A percentile compares a stretch with the other conserved stretches of the same genome.
Evolutionary conservation across 177 flowering plant genomes (phyloP).

Genomic region (Vitis hybrid): DNA sequence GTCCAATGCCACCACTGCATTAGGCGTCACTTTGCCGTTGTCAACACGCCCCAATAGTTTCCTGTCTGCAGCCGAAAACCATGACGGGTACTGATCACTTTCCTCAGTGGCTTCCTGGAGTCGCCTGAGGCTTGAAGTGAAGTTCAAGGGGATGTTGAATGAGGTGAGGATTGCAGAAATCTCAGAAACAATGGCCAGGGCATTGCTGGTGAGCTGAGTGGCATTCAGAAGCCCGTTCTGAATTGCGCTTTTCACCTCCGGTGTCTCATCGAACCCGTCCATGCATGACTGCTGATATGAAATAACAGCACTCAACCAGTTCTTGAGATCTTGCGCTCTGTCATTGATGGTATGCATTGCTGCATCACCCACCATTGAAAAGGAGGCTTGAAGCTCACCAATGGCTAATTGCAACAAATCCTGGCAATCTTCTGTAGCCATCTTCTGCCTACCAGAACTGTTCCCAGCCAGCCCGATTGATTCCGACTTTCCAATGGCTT

Average conservation of each 20-base stretch:
- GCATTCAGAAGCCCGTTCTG: slow-evolving; percentile 26
- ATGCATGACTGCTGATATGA: slow-evolving; percentile 36
- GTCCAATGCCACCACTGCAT: slow-evolving; percentile 58
- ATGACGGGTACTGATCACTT: slow-evolving; percentile 24
- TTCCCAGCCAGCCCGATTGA: slow-evolving; percentile 7
- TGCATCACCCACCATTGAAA: slow-evolving; percentile 23
- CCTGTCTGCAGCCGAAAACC: slow-evolving; percentile 32
- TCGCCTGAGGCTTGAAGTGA: slow-evolving; percentile 4
- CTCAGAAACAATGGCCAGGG: slow-evolving; percentile 37
- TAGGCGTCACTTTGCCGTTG: slow-evolving; percentile 19
- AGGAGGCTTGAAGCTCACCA: slow-evolving; percentile 27
- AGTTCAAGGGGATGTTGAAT: slow-evolving; percentile 21
- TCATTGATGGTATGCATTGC: slow-evolving; percentile 19
- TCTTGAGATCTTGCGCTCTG: slow-evolving; percentile 27
- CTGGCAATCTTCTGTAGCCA: slow-evolving; percentile 35
- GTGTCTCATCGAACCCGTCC: slow-evolving; percentile 23
- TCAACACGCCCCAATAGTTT: slow-evolving; percentile 25
- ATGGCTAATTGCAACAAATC: slow-evolving; percentile 26
- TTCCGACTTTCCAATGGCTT: slow-evolving; percentile 3
- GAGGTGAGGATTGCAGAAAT: slow-evolving; percentile 20
- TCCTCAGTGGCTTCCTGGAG: slow-evolving; percentile 16
- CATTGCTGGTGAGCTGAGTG: slow-evolving; percentile 42
- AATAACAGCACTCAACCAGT: slow-evolving; percentile 42
- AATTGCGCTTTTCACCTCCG: slow-evolving; percentile 19
- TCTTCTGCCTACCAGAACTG: slow-evolving; percentile 14